Conservation (phyloP, 1,139 yeast genomes). For the Pichia sp. region DNA sequence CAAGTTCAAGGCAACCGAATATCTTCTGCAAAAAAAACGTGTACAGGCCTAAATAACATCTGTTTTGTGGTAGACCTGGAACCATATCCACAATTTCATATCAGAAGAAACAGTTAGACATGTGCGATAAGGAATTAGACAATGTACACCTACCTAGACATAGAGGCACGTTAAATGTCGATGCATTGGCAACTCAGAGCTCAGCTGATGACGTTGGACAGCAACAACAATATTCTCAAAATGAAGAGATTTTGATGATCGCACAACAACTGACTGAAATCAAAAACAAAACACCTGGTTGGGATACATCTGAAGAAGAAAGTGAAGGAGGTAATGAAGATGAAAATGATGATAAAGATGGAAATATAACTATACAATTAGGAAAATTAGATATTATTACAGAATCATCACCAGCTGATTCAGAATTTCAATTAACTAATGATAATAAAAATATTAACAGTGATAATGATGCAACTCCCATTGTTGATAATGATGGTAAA, state of each 20-base stretch:
- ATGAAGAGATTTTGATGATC: not conserved
- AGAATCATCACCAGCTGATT: not conserved
- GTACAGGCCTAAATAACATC: not conserved
- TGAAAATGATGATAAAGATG: not conserved
- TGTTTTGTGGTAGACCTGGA: not conserved
- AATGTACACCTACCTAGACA: constrained; percentile 42
- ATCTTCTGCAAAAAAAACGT: not conserved
- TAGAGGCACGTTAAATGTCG: constrained; percentile 56
- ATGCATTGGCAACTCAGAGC: constrained; percentile 34
- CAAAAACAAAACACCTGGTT: constrained; percentile 6
- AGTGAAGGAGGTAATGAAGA: not conserved
- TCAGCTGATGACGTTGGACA: not conserved
- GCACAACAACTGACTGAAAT: constrained; percentile 1
- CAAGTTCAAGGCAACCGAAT: not conserved
- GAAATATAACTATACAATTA: not conserved
- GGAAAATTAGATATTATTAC: not conserved
- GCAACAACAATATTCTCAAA: not conserved
- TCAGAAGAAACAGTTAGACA: not conserved
- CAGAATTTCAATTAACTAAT: not conserved
- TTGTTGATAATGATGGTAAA: not conserved
- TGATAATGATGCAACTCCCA: not conserved
- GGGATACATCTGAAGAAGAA: constrained; percentile 14
- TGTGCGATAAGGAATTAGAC: not conserved
- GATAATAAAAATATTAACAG: not conserved
- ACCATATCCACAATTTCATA: not conserved